These are phyloP conservation scores for Kwoniella mangroviensis DNA, from an alignment of 768 basidiomycete genomes.

Conservation along the genomic window DNA sequence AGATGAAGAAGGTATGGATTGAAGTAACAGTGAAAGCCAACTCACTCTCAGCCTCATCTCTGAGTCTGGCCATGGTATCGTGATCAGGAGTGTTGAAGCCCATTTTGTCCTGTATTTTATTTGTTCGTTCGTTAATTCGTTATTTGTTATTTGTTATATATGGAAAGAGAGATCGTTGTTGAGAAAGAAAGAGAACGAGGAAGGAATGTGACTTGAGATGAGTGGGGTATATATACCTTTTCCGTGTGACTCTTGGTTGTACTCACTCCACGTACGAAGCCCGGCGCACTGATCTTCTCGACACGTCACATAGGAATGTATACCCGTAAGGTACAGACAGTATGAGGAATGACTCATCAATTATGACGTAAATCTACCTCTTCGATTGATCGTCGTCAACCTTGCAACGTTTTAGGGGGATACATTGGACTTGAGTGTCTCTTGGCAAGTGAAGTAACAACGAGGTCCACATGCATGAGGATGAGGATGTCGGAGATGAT, in stretches of 20 bases:
- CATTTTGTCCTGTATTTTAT: conserved; percentile 14
- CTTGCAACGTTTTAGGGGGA: neutral
- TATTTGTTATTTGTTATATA: conserved; percentile 2
- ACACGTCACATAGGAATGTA: conserved; percentile 1
- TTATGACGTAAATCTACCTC: neutral
- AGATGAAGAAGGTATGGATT: neutral
- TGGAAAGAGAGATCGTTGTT: neutral
- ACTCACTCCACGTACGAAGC: neutral
- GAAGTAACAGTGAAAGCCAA: no score
- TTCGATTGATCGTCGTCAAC: conserved; percentile 2
- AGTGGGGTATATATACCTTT: conserved; percentile 9
- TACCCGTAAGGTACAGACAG: neutral
- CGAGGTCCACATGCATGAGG: neutral
- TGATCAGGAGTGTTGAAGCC: conserved; percentile 26
- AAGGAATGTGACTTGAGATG: neutral
- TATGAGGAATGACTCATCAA: neutral
- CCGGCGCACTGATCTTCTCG: neutral
- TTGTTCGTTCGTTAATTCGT: neutral
- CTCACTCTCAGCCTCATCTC: conserved; percentile 27
- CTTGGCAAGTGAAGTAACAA: no score
- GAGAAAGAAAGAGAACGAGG: conserved; percentile 1
- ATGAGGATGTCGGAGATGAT: neutral
- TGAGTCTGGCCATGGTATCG: conserved; percentile 8
- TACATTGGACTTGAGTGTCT: no score
- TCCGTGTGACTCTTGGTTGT: neutral